Percentiles rank a stretch among this genome's conserved stretches.
phyloP scores from a whole-genome alignment of 495 filamentous ascomycete species.

The Annulohypoxylon maeteangense region DNA sequence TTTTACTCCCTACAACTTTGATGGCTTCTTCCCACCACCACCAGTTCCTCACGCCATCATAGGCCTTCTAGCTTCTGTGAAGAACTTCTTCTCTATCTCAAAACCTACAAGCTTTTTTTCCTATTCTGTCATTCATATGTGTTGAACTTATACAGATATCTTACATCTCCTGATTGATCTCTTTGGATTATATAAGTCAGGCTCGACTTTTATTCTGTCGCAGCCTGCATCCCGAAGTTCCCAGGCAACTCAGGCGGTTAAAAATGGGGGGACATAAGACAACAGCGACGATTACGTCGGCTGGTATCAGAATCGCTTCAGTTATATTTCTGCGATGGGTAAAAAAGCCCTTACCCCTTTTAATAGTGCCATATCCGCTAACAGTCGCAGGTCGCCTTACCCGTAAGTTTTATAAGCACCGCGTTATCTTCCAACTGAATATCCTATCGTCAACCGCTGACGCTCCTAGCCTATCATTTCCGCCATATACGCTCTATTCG shows the following conservation, averaged over 20 bases:
- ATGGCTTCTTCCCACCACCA: constrained; percentile 22
- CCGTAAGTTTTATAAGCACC: constrained; percentile 48
- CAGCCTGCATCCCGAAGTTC: constrained; percentile 1
- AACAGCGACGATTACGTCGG: constrained; percentile 34
- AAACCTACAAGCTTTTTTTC: no score
- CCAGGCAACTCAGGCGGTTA: background rate
- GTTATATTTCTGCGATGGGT: constrained; percentile 89
- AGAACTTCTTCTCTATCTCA: constrained; percentile 19
- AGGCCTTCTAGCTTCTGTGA: constrained; percentile 24
- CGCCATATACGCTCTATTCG: constrained; percentile 74
- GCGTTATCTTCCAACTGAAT: background rate
- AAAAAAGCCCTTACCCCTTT: constrained; percentile 46
- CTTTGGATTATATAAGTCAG: constrained; percentile 10
- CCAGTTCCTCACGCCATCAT: constrained; percentile 34
- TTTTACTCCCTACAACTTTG: constrained; percentile 25
- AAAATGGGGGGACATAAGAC: constrained; percentile 32
- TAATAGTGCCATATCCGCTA: constrained; percentile 19
- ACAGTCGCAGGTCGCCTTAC: constrained; percentile 41
- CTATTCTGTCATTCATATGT: constrained; percentile 32
- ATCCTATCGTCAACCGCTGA: constrained; percentile 20
- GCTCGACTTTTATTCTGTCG: constrained; percentile 5
- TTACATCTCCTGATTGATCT: background rate
- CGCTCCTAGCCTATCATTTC: constrained; percentile 66
- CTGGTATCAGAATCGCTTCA: constrained; percentile 30
- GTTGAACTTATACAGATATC: constrained; percentile 10